These are phyloP conservation scores for Cucumis cinereus DNA, from an alignment of 306 rosid genomes.

Conservation along the genomic window DNA sequence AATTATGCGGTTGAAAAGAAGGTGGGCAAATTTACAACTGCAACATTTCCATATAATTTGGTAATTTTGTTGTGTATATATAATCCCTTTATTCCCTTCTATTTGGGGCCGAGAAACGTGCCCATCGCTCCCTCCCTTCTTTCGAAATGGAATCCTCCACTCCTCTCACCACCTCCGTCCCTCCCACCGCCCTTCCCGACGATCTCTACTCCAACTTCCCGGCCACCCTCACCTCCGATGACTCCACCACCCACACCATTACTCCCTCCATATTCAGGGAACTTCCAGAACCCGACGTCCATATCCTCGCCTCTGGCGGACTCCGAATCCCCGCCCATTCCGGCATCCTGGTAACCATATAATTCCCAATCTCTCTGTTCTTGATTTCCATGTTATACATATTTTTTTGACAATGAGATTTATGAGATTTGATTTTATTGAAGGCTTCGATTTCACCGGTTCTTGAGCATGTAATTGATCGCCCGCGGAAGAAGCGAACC, in stretches of 20 bases:
- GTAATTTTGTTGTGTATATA: neutral
- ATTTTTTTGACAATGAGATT: neutral
- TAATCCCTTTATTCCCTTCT: neutral
- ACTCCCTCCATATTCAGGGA: neutral
- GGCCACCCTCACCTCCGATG: neutral
- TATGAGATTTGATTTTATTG: neutral
- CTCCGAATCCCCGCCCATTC: slow-evolving; percentile 66
- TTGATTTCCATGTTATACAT: neutral
- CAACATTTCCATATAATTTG: neutral
- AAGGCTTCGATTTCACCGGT: slow-evolving; percentile 74
- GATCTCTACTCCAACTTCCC: slow-evolving; percentile 8
- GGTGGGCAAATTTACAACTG: neutral
- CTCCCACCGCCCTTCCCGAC: slow-evolving; percentile 4
- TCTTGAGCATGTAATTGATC: slow-evolving; percentile 50
- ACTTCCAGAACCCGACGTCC: slow-evolving; percentile 61
- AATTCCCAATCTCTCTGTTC: neutral
- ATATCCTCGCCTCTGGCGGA: slow-evolving; percentile 54
- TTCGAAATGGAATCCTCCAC: neutral
- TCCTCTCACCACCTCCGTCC: neutral
- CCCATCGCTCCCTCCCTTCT: neutral
- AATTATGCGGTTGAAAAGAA: neutral
- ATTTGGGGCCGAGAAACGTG: neutral
- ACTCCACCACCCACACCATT: neutral
- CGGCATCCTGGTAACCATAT: slow-evolving; percentile 38
- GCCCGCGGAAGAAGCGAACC: slow-evolving; percentile 51